Evolutionary conservation across 1,284 basidiomycete species (phyloP).

Genomic region (Cutaneotrichosporon sp.): DNA sequence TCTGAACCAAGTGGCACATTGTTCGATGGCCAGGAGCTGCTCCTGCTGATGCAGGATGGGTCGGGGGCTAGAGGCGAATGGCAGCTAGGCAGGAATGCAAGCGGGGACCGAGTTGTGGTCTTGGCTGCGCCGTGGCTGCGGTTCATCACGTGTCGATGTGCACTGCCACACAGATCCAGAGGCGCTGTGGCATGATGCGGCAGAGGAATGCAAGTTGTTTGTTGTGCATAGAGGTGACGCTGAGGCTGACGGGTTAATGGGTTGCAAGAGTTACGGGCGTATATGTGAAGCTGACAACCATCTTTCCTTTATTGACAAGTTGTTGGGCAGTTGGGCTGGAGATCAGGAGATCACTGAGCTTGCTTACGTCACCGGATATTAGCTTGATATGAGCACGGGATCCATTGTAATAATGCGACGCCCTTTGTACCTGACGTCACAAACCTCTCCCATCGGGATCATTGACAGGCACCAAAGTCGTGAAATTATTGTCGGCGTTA

Average conservation of each 20-base stretch:
- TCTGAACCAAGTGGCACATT: neutral
- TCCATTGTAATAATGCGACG: too few species aligned
- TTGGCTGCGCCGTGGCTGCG: neutral
- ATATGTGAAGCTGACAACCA: too few species aligned
- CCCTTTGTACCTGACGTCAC: too few species aligned
- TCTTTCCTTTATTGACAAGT: too few species aligned
- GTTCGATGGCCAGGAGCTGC: neutral
- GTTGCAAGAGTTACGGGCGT: neutral
- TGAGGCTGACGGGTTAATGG: neutral
- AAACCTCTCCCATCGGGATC: too few species aligned
- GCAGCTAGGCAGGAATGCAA: neutral
- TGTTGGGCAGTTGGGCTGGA: too few species aligned
- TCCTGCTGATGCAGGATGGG: too few species aligned
- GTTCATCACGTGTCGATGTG: neutral
- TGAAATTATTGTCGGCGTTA: neutral
- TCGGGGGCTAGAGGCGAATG: neutral
- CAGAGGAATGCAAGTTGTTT: neutral
- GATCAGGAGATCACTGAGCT: neutral
- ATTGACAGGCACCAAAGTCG: conserved; percentile 1
- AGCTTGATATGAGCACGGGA: too few species aligned
- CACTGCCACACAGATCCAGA: neutral
- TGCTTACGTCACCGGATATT: neutral
- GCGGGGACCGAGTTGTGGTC: neutral
- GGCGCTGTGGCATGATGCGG: neutral
- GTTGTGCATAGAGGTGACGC: neutral